Evolutionary conservation across 176 grass and related monocot species (phyloP).

Genomic region (Juncus inflexus): DNA sequence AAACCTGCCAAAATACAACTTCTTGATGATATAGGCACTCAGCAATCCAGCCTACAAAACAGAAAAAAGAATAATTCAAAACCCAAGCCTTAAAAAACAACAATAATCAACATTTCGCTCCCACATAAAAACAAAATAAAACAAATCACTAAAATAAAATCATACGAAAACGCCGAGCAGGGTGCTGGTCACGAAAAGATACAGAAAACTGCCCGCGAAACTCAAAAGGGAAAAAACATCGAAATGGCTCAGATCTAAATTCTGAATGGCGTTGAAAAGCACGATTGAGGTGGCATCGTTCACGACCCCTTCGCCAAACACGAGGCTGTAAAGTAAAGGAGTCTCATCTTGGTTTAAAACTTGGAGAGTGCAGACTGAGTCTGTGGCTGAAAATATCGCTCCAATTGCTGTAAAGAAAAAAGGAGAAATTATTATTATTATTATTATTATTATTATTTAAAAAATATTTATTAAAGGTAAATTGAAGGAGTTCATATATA

Average conservation of each 20-base stretch:
- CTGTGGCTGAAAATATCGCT: constrained; percentile 99
- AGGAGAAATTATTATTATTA: constrained; percentile 6
- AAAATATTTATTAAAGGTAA: no score
- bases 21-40: constrained; percentile 91
- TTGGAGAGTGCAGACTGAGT: constrained; percentile 98
- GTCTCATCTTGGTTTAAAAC: constrained; percentile 97
- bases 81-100: no score
- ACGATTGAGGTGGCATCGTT: constrained; percentile 96
- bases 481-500: no score
- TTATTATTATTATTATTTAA: no score
- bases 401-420: constrained; percentile 65
- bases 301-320: constrained; percentile 97
- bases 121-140: background rate
- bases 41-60: constrained; percentile 61
- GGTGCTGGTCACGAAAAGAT: constrained; percentile 81
- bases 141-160: background rate
- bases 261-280: constrained; percentile 94
- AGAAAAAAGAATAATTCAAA: no score
- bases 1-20: constrained; percentile 94
- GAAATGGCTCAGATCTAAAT: constrained; percentile 66
- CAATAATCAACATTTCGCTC: background rate
- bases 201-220: constrained; percentile 64
- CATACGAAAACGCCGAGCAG: constrained; percentile 96
- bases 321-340: constrained; percentile 79
- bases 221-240: constrained; percentile 48